phyloP scores from a whole-genome alignment of 331 rosid genomes.

The Cydonia oblonga region DNA sequence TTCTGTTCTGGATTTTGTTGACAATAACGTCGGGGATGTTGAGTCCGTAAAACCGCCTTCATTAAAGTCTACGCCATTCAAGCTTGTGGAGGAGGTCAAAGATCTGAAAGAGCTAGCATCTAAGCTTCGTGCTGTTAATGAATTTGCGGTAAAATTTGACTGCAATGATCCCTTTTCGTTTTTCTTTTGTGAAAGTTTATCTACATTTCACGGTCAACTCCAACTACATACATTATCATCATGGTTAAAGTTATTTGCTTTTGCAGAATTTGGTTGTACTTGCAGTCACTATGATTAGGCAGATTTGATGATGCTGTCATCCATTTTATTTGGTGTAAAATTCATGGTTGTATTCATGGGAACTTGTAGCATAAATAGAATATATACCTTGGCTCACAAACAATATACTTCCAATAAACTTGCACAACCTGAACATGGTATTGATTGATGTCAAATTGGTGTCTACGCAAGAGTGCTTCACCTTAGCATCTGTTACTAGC shows the following conservation, averaged over 20 bases:
- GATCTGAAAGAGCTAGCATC: slow-evolving; percentile 77
- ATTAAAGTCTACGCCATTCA: slow-evolving; percentile 61
- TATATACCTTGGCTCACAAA: background rate
- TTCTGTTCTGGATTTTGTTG: slow-evolving; percentile 64
- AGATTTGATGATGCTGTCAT: background rate
- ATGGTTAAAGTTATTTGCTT: background rate
- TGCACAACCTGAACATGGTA: background rate
- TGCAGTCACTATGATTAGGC: background rate
- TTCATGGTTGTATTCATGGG: background rate
- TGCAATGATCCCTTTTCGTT: background rate
- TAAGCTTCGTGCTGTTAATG: slow-evolving; percentile 50
- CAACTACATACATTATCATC: background rate
- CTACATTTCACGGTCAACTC: background rate
- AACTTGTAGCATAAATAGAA: background rate
- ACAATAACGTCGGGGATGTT: slow-evolving; percentile 32
- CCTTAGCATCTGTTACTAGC: background rate
- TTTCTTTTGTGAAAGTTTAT: background rate
- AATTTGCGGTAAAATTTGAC: slow-evolving; percentile 70
- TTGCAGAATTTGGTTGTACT: background rate
- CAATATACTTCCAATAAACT: background rate
- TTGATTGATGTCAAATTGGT: background rate
- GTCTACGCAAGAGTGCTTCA: background rate
- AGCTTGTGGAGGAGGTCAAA: slow-evolving; percentile 68
- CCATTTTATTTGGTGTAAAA: background rate
- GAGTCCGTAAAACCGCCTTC: slow-evolving; percentile 46